Percentiles rank a stretch among this genome's conserved stretches.
These are phyloP conservation scores for Umbilicaria muhlenbergii DNA, from an alignment of 495 filamentous ascomycete species.

Conservation along the genomic window DNA sequence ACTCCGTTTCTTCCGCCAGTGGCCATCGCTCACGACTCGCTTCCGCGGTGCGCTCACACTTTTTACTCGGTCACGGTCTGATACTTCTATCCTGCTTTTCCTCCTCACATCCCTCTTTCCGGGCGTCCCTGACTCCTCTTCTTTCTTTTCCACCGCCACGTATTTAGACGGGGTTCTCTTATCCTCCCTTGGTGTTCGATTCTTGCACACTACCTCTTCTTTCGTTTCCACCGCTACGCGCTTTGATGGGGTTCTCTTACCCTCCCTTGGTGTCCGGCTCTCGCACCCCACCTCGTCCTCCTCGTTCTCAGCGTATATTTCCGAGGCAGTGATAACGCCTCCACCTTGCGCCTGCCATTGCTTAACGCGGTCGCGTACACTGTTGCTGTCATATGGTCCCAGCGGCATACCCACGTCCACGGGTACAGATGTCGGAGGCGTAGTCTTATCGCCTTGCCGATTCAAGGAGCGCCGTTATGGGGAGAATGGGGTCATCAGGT, in stretches of 20 bases:
- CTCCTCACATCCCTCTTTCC: constrained; percentile 11
- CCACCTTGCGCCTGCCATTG: constrained; percentile 61
- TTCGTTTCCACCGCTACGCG: constrained; percentile 4
- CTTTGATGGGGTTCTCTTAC: background rate
- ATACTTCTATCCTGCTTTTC: constrained; percentile 15
- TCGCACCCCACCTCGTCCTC: constrained; percentile 16
- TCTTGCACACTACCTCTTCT: constrained; percentile 13
- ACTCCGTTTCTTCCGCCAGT: constrained; percentile 47
- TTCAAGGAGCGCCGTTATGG: constrained; percentile 28
- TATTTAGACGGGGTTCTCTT: background rate
- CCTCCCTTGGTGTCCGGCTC: constrained; percentile 9
- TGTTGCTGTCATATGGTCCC: constrained; percentile 38
- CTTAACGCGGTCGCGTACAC: constrained; percentile 54
- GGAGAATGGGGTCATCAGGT: constrained; percentile 30
- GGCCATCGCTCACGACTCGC: constrained; percentile 64
- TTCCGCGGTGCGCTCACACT: constrained; percentile 51
- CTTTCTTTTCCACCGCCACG: constrained; percentile 6
- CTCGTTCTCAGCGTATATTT: constrained; percentile 21
- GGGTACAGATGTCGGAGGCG: constrained; percentile 19
- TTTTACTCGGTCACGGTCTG: constrained; percentile 16
- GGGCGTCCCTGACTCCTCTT: constrained; percentile 4
- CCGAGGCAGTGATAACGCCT: constrained; percentile 36
- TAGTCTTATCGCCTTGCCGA: constrained; percentile 23
- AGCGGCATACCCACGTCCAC: constrained; percentile 36
- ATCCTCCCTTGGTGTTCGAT: background rate